phyloP scores from a whole-genome alignment of 805 yeast species.

The Diddensiella caesifluorescens region DNA sequence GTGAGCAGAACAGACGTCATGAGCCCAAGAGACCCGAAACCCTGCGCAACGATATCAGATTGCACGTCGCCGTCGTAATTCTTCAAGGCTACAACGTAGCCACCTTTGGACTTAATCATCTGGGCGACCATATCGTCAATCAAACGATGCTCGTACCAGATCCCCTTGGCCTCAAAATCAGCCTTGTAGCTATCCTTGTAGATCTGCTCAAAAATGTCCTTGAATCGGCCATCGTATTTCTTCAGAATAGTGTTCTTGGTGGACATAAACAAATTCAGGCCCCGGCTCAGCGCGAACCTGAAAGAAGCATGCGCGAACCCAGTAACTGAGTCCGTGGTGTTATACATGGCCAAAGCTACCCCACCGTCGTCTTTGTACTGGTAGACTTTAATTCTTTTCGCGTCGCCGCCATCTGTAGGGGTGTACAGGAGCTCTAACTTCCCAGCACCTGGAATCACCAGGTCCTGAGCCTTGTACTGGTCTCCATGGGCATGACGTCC shows the following conservation, averaged over 20 bases:
- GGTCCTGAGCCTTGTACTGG: slow-evolving; percentile 90
- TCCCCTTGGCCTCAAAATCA: slow-evolving; percentile 70
- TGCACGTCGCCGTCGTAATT: slow-evolving; percentile 98
- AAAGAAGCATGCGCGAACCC: slow-evolving; percentile 94
- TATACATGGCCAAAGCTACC: slow-evolving; percentile 90
- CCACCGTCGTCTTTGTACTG: slow-evolving; percentile 66
- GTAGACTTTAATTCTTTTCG: slow-evolving; percentile 55
- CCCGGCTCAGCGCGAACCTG: slow-evolving; percentile 74
- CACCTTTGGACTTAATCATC: slow-evolving; percentile 94
- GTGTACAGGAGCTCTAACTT: slow-evolving; percentile 69
- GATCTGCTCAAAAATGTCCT: slow-evolving; percentile 82
- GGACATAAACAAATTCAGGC: slow-evolving; percentile 75
- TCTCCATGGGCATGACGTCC: slow-evolving; percentile 98
- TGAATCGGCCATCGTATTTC: slow-evolving; percentile 91
- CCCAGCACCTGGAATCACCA: slow-evolving; percentile 76
- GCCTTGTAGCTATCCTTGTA: slow-evolving; percentile 65
- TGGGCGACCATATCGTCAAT: slow-evolving; percentile 99
- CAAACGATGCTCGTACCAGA: slow-evolving; percentile 94
- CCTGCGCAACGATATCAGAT: slow-evolving; percentile 96
- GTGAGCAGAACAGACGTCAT: slow-evolving; percentile 96
- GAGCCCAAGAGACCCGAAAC: slow-evolving; percentile 92
- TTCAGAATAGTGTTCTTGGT: slow-evolving; percentile 94
- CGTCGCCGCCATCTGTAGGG: slow-evolving; percentile 57
- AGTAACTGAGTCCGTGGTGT: slow-evolving; percentile 82
- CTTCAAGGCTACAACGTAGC: slow-evolving; percentile 92